A percentile compares a stretch with the other conserved stretches of the same genome.
Conservation (phyloP, 2,329 filamentous ascomycete species). For the Aspergillus clavatus region DNA sequence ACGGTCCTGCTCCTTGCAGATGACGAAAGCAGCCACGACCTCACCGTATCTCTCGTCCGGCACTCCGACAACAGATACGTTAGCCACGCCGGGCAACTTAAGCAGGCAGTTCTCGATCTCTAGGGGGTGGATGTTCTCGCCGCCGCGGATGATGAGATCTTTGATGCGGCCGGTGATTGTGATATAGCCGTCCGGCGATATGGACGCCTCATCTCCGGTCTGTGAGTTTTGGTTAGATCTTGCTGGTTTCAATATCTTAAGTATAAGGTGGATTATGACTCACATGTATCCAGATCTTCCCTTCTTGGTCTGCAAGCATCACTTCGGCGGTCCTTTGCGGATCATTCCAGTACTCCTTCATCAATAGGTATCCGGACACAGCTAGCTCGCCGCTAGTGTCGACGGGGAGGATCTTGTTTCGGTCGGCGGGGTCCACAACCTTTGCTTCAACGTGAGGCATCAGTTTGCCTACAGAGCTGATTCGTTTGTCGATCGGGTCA, state of each 20-base stretch:
- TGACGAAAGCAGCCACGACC: conserved; percentile 76
- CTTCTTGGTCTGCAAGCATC: conserved; percentile 52
- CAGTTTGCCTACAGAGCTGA: conserved; percentile 69
- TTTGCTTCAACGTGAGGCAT: conserved; percentile 79
- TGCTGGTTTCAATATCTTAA: background rate
- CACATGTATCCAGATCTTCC: conserved; percentile 71
- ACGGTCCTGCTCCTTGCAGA: conserved; percentile 43
- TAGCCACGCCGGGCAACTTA: conserved; percentile 62
- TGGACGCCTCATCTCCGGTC: conserved; percentile 84
- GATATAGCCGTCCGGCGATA: conserved; percentile 79
- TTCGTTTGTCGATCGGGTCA: conserved; percentile 69
- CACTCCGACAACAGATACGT: conserved; percentile 79
- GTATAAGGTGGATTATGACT: conserved; percentile 17
- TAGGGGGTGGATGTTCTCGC: conserved; percentile 92
- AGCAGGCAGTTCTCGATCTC: conserved; percentile 89
- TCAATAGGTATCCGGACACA: conserved; percentile 77
- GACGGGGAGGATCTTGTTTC: conserved; percentile 54
- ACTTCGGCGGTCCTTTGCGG: conserved; percentile 64
- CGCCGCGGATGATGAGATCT: conserved; percentile 89
- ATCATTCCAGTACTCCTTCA: conserved; percentile 88
- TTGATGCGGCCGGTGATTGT: conserved; percentile 89
- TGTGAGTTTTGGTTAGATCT: conserved; percentile 28
- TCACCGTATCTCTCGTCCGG: conserved; percentile 81
- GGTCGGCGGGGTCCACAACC: conserved; percentile 67
- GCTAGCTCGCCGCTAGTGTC: conserved; percentile 74